phyloP scores from a whole-genome alignment of 1,139 yeast genomes.

The Blastobotrys petasosporus region DNA sequence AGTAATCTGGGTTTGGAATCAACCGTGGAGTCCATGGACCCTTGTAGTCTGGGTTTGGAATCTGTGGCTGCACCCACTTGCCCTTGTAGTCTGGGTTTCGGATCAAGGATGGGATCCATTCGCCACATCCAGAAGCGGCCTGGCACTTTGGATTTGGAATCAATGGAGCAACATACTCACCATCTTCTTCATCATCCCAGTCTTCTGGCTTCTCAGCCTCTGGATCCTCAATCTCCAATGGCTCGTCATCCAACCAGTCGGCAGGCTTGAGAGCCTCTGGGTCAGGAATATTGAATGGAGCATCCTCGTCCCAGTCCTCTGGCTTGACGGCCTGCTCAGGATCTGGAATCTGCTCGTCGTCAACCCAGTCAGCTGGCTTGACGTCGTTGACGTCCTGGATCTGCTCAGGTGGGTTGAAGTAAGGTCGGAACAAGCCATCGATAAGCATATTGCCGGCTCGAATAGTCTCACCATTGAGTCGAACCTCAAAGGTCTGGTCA shows the following conservation, averaged over 20 bases:
- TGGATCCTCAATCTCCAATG: conserved; percentile 58
- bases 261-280: conserved; percentile 62
- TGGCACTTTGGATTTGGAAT: conserved; percentile 70
- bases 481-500: conserved; percentile 64
- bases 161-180: conserved; percentile 69
- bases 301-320: conserved; percentile 73
- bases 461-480: conserved; percentile 72
- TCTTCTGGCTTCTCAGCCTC: conserved; percentile 57
- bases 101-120: conserved; percentile 58
- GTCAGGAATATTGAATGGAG: conserved; percentile 55
- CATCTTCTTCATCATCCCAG: conserved; percentile 88
- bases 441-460: conserved; percentile 61
- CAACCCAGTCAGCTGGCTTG: conserved; percentile 82
- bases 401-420: conserved; percentile 56
- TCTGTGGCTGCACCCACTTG: conserved; percentile 63
- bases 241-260: conserved; percentile 68
- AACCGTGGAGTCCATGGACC: conserved; percentile 74
- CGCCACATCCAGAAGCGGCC: conserved; percentile 64
- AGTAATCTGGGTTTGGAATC: conserved; percentile 65
- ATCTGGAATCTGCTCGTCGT: conserved; percentile 57
- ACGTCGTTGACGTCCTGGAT: conserved; percentile 55
- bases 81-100: conserved; percentile 70
- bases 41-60: conserved; percentile 67
- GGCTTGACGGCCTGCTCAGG: conserved; percentile 61
- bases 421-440: conserved; percentile 51